Evolutionary conservation across 192 early-diverging fungal genomes (phyloP).

Genomic region (Chytriomyces sp.): DNA sequence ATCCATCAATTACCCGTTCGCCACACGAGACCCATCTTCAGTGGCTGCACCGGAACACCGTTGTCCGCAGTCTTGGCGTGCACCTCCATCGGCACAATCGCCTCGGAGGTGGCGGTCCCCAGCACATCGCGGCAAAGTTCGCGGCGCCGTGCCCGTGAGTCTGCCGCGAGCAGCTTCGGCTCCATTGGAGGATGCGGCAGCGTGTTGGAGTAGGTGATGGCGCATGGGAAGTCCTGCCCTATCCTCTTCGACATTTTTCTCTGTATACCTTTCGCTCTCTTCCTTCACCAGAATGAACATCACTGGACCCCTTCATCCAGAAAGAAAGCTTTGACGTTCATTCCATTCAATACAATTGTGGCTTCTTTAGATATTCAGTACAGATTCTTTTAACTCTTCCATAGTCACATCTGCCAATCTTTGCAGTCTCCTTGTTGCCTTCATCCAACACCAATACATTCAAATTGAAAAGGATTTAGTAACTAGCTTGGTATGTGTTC

Average conservation of each 20-base stretch:
- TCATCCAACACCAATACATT: no score
- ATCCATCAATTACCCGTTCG: neutral
- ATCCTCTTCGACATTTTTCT: conserved; percentile 17
- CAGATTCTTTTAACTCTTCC: no score
- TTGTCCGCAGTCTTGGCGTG: neutral
- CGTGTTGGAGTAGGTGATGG: conserved; percentile 17
- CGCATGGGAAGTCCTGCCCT: conserved; percentile 35
- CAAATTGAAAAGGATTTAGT: no score
- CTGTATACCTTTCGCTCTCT: no score
- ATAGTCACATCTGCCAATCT: no score
- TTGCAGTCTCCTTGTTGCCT: no score
- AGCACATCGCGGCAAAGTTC: neutral
- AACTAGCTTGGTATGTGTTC: no score
- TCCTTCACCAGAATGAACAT: no score
- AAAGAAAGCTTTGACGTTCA: no score
- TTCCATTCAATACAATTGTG: no score
- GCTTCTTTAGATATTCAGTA: no score
- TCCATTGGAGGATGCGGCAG: conserved; percentile 33
- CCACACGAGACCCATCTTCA: conserved; percentile 17
- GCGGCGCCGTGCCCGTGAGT: neutral
- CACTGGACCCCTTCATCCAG: no score
- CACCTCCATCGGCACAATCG: neutral
- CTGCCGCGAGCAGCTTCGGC: conserved; percentile 24
- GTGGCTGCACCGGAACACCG: neutral
- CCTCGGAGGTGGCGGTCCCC: neutral